These are phyloP conservation scores for Umbelopsis sp. DNA, from an alignment of 192 early-diverging fungal species.

Conservation along the genomic window DNA sequence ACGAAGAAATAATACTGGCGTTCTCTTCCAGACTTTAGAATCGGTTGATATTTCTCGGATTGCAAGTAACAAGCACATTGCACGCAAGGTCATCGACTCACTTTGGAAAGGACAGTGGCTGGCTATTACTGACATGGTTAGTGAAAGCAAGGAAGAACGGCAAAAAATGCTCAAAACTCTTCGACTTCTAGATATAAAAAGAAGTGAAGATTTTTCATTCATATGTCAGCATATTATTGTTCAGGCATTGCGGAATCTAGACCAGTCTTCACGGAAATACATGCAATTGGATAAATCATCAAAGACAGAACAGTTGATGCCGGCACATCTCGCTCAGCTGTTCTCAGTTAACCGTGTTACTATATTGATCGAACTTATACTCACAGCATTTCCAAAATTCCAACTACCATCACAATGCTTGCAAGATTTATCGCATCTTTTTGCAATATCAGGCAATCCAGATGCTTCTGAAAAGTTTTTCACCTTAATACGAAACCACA, in stretches of 20 bases:
- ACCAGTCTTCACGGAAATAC: not conserved
- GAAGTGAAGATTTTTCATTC: not conserved
- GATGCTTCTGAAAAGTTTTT: not conserved
- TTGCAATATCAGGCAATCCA: not conserved
- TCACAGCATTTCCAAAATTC: not conserved
- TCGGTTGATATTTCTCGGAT: not conserved
- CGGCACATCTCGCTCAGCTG: not conserved
- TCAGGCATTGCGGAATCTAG: not conserved
- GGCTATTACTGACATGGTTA: not conserved
- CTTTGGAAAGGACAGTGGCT: constrained; percentile 9
- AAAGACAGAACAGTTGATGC: not conserved
- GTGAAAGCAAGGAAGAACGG: not conserved
- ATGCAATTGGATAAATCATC: not conserved
- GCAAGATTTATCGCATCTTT: not conserved
- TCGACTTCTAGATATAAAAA: not conserved
- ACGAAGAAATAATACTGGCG: not conserved
- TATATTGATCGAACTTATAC: not conserved
- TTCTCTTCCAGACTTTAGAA: not conserved
- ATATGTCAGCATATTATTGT: constrained; percentile 11
- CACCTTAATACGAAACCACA: not conserved
- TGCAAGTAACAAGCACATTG: not conserved
- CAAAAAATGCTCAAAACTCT: not conserved
- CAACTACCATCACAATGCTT: not conserved
- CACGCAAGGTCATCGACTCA: not conserved
- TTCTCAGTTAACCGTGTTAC: not conserved